phyloP scores from a whole-genome alignment of 176 grass and related monocot genomes.

The Phyllostachys edulis region DNA sequence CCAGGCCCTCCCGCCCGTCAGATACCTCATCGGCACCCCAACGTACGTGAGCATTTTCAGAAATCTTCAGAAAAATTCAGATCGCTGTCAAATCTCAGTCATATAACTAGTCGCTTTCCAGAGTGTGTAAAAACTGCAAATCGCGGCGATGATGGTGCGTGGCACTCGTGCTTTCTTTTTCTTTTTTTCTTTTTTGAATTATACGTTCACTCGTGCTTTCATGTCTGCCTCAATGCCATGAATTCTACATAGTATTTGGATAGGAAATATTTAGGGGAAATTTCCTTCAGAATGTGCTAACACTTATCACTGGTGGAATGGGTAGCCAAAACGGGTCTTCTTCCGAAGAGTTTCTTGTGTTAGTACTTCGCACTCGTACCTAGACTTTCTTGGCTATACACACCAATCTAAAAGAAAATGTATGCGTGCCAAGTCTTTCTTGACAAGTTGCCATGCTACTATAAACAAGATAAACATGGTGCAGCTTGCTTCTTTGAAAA shows the following conservation, averaged over 20 bases:
- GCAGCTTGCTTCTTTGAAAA: not conserved
- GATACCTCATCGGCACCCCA: slow-evolving; percentile 57
- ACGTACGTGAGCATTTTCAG: slow-evolving; percentile 50
- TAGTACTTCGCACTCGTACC: not conserved
- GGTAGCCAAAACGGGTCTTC: no score
- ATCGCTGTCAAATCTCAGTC: not conserved
- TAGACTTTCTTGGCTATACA: slow-evolving; percentile 4
- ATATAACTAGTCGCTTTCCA: not conserved
- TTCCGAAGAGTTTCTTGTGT: not conserved
- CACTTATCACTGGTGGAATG: not conserved
- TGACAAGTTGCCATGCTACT: not conserved
- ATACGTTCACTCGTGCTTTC: no score
- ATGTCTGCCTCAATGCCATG: no score
- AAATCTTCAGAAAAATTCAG: not conserved
- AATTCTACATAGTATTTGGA: no score
- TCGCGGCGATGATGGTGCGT: no score
- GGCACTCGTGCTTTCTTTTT: no score
- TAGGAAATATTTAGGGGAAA: no score
- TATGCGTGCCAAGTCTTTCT: not conserved
- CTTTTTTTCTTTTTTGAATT: no score
- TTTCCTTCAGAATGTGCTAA: not conserved
- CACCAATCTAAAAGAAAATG: not conserved
- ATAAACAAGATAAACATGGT: not conserved
- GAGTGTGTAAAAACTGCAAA: not conserved
- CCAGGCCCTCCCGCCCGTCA: slow-evolving; percentile 33